A percentile compares a stretch with the other conserved stretches of the same genome.
Conservation (phyloP, 2,329 filamentous ascomycete genomes). For the Neobulgaria alba region DNA sequence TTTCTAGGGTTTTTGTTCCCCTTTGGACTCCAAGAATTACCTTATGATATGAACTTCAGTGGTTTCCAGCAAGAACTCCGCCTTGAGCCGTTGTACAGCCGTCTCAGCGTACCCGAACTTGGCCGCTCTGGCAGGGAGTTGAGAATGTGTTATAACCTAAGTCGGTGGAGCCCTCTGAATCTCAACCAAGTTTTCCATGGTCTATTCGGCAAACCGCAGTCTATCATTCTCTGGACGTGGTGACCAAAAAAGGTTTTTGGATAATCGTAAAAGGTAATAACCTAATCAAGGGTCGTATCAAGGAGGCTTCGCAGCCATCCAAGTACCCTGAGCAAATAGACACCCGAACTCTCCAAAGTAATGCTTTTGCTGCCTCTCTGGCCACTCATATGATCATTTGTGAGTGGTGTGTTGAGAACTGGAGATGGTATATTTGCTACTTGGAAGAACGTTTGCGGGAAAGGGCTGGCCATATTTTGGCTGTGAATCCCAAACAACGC, state of each 20-base stretch:
- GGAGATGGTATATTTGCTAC: slow-evolving; percentile 35
- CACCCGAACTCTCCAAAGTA: slow-evolving; percentile 2
- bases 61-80: slow-evolving; percentile 28
- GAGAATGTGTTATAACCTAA: slow-evolving; percentile 34
- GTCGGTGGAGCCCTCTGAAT: slow-evolving; percentile 26
- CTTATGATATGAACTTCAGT: slow-evolving; percentile 31
- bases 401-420: slow-evolving; percentile 33
- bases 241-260: slow-evolving; percentile 29
- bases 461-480: slow-evolving; percentile 1
- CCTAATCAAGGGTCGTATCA: slow-evolving; percentile 27
- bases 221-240: slow-evolving; percentile 33
- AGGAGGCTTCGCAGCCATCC: neutral
- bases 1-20: slow-evolving; percentile 33
- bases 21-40: slow-evolving; percentile 28
- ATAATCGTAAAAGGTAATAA: slow-evolving; percentile 32
- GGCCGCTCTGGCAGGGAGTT: slow-evolving; percentile 31
- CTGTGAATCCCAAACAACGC: neutral
- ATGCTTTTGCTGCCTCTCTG: slow-evolving; percentile 22
- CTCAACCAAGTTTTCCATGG: slow-evolving; percentile 24
- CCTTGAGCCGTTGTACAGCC: slow-evolving; percentile 8
- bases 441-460: slow-evolving; percentile 23
- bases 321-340: neutral
- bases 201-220: slow-evolving; percentile 31
- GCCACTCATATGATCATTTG: slow-evolving; percentile 29
- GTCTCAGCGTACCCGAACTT: slow-evolving; percentile 22